Percentiles rank a stretch among this genome's conserved stretches.
Conservation (phyloP, 352 stramenopile genomes). For the Hyaloperonospora brassicae region DNA sequence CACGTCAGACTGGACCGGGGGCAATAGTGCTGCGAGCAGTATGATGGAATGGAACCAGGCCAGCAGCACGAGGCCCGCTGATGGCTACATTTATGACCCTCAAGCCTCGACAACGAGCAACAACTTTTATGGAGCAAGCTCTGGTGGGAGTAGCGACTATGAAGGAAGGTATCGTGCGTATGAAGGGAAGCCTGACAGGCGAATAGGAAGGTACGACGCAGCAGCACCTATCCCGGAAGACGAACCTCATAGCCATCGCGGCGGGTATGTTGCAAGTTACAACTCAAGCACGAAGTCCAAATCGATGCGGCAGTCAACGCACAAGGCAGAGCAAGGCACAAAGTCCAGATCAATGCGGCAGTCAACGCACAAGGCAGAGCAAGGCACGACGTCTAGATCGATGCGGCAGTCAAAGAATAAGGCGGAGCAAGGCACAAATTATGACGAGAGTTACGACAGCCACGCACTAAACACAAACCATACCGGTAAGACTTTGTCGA, state of each 20-base stretch:
- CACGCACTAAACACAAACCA: conserved; percentile 13
- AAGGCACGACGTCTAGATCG: conserved; percentile 13
- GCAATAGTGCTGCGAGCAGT: conserved; percentile 23
- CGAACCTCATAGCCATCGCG: conserved; percentile 14
- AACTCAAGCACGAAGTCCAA: conserved; percentile 7
- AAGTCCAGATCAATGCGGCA: conserved; percentile 6
- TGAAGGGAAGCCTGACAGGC: conserved; percentile 36
- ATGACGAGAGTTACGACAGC: conserved; percentile 10
- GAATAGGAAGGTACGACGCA: conserved; percentile 30
- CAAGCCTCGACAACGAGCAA: conserved; percentile 20
- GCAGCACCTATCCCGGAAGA: conserved; percentile 26
- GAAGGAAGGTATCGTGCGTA: conserved; percentile 13
- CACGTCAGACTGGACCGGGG: conserved; percentile 27
- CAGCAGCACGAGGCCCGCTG: conserved; percentile 14
- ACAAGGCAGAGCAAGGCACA: conserved; percentile 14
- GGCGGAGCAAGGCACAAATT: conserved; percentile 10
- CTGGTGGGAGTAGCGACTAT: conserved; percentile 11
- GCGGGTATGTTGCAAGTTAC: conserved; percentile 12
- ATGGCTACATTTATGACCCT: conserved; percentile 25
- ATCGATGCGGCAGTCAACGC: conserved; percentile 2
- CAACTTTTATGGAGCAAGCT: conserved; percentile 29
- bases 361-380: conserved; percentile 8
- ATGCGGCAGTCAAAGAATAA: conserved; percentile 5
- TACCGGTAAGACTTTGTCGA: conserved; percentile 32
- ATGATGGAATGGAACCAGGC: conserved; percentile 20